Percentiles rank a stretch among this genome's conserved stretches.
These are phyloP conservation scores for Cladophialophora exuberans DNA, from an alignment of 2,329 filamentous ascomycete species.

Conservation along the genomic window DNA sequence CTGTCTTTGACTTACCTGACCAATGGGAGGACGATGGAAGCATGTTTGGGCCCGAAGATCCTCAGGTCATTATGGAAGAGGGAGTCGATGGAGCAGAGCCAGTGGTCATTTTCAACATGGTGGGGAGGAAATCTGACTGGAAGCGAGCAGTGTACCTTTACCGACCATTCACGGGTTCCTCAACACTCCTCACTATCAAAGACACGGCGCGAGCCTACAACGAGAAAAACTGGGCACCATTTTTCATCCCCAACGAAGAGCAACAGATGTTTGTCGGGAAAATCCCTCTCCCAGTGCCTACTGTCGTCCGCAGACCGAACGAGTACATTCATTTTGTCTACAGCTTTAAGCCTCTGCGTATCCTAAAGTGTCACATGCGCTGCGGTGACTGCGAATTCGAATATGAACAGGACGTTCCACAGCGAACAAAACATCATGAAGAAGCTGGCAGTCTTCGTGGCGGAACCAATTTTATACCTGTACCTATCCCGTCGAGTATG, in stretches of 20 bases:
- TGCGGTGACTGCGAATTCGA: conserved; percentile 28
- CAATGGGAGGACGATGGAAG: conserved; percentile 28
- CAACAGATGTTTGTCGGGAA: conserved; percentile 5
- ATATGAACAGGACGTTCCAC: conserved; percentile 27
- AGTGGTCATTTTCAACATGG: conserved; percentile 37
- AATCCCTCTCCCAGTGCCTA: conserved; percentile 9
- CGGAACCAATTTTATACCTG: conserved; percentile 32
- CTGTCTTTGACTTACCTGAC: conserved; percentile 31
- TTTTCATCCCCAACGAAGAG: conserved; percentile 30
- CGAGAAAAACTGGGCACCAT: conserved; percentile 36
- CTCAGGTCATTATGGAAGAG: conserved; percentile 35
- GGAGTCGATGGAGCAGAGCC: conserved; percentile 34
- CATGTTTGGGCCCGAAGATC: conserved; percentile 35
- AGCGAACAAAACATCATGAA: conserved; percentile 23
- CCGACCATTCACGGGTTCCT: conserved; percentile 33
- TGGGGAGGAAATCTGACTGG: conserved; percentile 24
- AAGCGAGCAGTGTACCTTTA: conserved; percentile 33
- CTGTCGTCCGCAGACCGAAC: conserved; percentile 20
- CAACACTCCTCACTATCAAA: conserved; percentile 30
- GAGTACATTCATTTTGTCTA: conserved; percentile 33
- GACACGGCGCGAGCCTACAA: conserved; percentile 19
- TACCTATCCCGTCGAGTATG: conserved; percentile 26
- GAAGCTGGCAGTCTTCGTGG: conserved; percentile 29
- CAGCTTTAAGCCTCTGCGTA: conserved; percentile 27
- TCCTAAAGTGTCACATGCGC: conserved; percentile 28